Percentiles rank a stretch among this genome's conserved stretches.
Conservation (phyloP, 2,329 filamentous ascomycete species). For the Claviceps pazoutovae region DNA sequence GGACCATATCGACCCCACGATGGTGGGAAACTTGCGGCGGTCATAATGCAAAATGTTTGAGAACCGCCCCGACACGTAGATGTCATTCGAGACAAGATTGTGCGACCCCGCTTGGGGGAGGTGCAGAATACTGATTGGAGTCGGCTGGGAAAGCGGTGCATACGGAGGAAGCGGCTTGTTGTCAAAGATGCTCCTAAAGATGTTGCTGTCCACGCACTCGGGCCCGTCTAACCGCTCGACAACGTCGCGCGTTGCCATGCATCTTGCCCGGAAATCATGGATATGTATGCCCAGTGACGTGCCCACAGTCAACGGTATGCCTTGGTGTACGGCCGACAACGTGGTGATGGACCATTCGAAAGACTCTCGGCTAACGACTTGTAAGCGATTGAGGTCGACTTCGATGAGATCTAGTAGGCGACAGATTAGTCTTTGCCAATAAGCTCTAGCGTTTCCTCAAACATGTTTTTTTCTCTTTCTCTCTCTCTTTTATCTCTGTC, state of each 20-base stretch:
- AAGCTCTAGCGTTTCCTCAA: background rate
- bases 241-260: slow-evolving; percentile 17
- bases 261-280: slow-evolving; percentile 53
- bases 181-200: slow-evolving; percentile 31
- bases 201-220: slow-evolving; percentile 13
- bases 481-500: background rate
- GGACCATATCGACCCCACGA: slow-evolving; percentile 69
- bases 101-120: slow-evolving; percentile 42
- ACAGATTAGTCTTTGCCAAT: background rate
- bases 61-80: slow-evolving; percentile 81
- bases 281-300: slow-evolving; percentile 72
- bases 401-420: slow-evolving; percentile 48
- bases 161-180: slow-evolving; percentile 42
- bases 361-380: slow-evolving; percentile 51
- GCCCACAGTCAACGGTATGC: slow-evolving; percentile 66
- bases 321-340: slow-evolving; percentile 53
- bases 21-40: slow-evolving; percentile 65
- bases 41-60: slow-evolving; percentile 83
- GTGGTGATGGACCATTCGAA: slow-evolving; percentile 78
- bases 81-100: slow-evolving; percentile 54
- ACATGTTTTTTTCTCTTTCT: background rate
- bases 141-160: slow-evolving; percentile 64
- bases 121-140: slow-evolving; percentile 72
- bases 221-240: slow-evolving; percentile 23
- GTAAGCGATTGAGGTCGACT: slow-evolving; percentile 63